phyloP scores from a whole-genome alignment of 768 basidiomycete genomes.

The Serendipita vermifera region DNA sequence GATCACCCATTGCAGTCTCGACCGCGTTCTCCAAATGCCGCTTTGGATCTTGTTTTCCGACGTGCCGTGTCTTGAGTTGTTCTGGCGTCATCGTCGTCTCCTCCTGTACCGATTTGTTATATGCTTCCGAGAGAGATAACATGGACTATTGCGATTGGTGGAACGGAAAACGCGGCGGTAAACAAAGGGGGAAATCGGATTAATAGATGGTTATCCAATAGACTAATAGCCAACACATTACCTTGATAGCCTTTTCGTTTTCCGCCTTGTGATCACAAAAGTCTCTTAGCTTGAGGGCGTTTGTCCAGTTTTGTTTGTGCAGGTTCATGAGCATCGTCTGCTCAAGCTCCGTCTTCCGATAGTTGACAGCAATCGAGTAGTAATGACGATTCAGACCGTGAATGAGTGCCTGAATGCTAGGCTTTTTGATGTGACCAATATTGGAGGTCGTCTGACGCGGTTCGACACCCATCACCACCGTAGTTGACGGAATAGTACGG shows the following conservation, averaged over 20 bases:
- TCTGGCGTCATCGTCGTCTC: conserved; percentile 90
- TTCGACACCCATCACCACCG: conserved; percentile 83
- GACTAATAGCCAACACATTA: conserved; percentile 22
- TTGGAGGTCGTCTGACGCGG: conserved; percentile 96
- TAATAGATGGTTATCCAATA: background rate
- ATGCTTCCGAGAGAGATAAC: conserved; percentile 82
- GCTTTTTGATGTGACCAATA: conserved; percentile 97
- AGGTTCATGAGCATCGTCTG: conserved; percentile 98
- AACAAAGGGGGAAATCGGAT: background rate
- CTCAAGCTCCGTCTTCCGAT: conserved; percentile 95
- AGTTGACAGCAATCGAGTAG: conserved; percentile 95
- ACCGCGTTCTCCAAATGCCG: conserved; percentile 95
- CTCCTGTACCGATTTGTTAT: conserved; percentile 97
- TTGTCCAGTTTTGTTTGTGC: conserved; percentile 98
- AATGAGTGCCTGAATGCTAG: conserved; percentile 96
- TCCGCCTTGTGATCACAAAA: conserved; percentile 76
- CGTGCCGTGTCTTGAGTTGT: conserved; percentile 92
- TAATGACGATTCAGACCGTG: conserved; percentile 97
- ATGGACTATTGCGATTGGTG: conserved; percentile 48
- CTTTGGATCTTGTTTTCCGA: conserved; percentile 97
- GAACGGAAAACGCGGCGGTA: background rate
- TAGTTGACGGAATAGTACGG: conserved; percentile 86
- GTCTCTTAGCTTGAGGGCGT: conserved; percentile 83
- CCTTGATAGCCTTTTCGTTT: conserved; percentile 93
- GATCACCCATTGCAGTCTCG: conserved; percentile 95